Percentiles rank a stretch among this genome's conserved stretches.
These are phyloP conservation scores for Hypoxylon crocopeplum DNA, from an alignment of 495 filamentous ascomycete genomes.

Conservation along the genomic window DNA sequence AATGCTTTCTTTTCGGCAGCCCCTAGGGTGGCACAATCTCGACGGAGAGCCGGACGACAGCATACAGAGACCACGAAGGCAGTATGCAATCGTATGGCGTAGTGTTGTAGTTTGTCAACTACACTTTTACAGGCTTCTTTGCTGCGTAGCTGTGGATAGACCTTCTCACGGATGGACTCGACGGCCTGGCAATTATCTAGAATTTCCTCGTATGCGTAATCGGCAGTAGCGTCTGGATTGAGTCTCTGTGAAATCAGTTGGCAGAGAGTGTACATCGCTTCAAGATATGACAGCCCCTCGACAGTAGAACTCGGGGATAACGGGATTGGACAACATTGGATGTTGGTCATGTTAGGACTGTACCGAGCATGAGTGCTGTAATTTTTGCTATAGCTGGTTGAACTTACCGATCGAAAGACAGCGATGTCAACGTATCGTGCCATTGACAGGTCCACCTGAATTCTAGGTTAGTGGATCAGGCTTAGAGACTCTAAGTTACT, in stretches of 20 bases:
- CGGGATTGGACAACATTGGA: conserved; percentile 55
- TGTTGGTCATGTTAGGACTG: conserved; percentile 59
- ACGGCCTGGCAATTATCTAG: conserved; percentile 55
- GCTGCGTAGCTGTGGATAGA: conserved; percentile 50
- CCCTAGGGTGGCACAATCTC: conserved; percentile 49
- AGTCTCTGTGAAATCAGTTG: conserved; percentile 57
- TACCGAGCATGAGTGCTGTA: conserved; percentile 7
- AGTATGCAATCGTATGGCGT: conserved; percentile 60
- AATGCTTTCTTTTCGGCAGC: conserved; percentile 53
- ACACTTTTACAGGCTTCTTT: conserved; percentile 62
- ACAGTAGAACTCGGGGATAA: conserved; percentile 49
- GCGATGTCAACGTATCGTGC: conserved; percentile 62
- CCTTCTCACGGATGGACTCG: conserved; percentile 54
- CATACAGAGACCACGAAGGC: conserved; percentile 62
- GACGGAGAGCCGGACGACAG: conserved; percentile 60
- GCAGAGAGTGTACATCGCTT: conserved; percentile 62
- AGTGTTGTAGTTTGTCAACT: conserved; percentile 60
- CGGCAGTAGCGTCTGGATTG: conserved; percentile 57
- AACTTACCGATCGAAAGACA: conserved; percentile 61
- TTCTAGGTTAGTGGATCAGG: conserved; percentile 13
- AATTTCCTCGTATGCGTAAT: conserved; percentile 54
- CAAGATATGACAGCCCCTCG: conserved; percentile 59
- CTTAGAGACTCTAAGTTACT: neutral
- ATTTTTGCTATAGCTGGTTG: neutral
- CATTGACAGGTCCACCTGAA: conserved; percentile 62